Percentiles rank a stretch among this genome's conserved stretches.
These are phyloP conservation scores for Trichosporon ovoides DNA, from an alignment of 1,284 basidiomycete genomes.

Conservation along the genomic window DNA sequence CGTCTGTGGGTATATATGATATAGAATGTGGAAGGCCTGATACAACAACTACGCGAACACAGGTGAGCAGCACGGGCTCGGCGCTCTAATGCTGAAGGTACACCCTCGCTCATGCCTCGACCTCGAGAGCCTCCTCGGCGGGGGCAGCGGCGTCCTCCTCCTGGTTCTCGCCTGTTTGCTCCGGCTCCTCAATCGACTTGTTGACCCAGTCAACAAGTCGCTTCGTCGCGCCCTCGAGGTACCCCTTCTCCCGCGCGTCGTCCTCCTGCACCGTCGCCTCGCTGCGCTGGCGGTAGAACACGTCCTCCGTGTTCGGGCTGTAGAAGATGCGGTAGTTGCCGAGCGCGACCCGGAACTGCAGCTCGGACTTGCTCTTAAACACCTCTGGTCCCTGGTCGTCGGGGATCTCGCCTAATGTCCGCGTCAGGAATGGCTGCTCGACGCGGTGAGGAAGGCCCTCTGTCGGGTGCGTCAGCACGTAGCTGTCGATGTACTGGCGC, in stretches of 20 bases:
- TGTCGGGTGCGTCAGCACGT: slow-evolving; percentile 58
- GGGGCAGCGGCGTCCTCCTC: neutral
- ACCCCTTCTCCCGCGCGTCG: slow-evolving; percentile 19
- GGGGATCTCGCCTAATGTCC: slow-evolving; percentile 38
- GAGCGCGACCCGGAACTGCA: slow-evolving; percentile 56
- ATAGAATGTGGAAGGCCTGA: neutral
- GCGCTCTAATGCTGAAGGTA: neutral
- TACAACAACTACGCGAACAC: slow-evolving; percentile 6
- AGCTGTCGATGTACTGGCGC: slow-evolving; percentile 86
- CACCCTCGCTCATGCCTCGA: neutral
- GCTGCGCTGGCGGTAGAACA: slow-evolving; percentile 32
- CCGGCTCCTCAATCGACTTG: slow-evolving; percentile 25
- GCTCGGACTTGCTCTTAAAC: slow-evolving; percentile 47
- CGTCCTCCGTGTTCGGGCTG: slow-evolving; percentile 53
- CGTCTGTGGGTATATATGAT: neutral
- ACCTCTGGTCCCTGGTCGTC: slow-evolving; percentile 12
- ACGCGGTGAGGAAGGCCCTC: slow-evolving; percentile 54
- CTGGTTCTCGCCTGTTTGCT: neutral
- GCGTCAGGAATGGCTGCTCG: slow-evolving; percentile 66
- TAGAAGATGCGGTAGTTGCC: slow-evolving; percentile 70
- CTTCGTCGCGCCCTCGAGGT: slow-evolving; percentile 19
- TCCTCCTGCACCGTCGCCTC: slow-evolving; percentile 7
- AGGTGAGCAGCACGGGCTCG: neutral
- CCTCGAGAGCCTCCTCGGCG: neutral
- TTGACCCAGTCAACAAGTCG: slow-evolving; percentile 28